Percentiles rank a stretch among this genome's conserved stretches.
These are phyloP conservation scores for Aspergillus hiratsukae DNA, from an alignment of 2,329 filamentous ascomycete genomes.

Conservation along the genomic window DNA sequence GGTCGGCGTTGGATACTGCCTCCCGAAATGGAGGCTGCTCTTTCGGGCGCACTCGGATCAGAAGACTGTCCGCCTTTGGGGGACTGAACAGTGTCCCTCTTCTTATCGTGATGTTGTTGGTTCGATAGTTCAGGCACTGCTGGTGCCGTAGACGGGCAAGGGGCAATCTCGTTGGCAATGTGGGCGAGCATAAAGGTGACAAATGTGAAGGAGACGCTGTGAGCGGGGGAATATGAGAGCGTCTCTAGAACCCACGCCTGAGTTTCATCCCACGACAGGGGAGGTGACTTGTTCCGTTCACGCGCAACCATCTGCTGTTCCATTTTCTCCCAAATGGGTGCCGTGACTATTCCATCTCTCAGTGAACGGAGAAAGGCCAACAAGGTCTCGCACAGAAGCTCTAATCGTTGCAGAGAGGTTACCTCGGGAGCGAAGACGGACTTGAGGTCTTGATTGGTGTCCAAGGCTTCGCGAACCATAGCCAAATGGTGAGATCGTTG, in stretches of 20 bases:
- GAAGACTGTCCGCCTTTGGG: constrained; percentile 5
- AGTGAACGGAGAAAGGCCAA: constrained; percentile 70
- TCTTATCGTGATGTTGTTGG: neutral
- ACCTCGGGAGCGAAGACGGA: constrained; percentile 60
- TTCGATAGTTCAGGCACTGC: constrained; percentile 4
- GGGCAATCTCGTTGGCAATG: constrained; percentile 52
- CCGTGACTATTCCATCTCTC: constrained; percentile 72
- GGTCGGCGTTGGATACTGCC: constrained; percentile 28
- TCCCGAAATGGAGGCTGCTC: constrained; percentile 24
- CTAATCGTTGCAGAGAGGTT: constrained; percentile 63
- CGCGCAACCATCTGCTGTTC: constrained; percentile 53
- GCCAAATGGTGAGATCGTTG: constrained; percentile 43
- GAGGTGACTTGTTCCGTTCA: constrained; percentile 47
- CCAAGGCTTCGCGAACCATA: constrained; percentile 61
- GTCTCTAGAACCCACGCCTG: constrained; percentile 66
- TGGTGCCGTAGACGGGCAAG: constrained; percentile 26
- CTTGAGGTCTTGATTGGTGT: constrained; percentile 61
- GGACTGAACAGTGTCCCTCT: constrained; percentile 3
- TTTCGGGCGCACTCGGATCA: constrained; percentile 17
- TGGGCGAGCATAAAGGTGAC: constrained; percentile 70
- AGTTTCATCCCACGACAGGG: constrained; percentile 50
- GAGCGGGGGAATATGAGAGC: constrained; percentile 65
- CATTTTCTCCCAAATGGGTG: constrained; percentile 64
- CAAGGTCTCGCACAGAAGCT: constrained; percentile 67
- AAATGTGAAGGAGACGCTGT: constrained; percentile 88